Conservation (phyloP, 352 stramenopile genomes). For the Pythium phragmiticola region DNA sequence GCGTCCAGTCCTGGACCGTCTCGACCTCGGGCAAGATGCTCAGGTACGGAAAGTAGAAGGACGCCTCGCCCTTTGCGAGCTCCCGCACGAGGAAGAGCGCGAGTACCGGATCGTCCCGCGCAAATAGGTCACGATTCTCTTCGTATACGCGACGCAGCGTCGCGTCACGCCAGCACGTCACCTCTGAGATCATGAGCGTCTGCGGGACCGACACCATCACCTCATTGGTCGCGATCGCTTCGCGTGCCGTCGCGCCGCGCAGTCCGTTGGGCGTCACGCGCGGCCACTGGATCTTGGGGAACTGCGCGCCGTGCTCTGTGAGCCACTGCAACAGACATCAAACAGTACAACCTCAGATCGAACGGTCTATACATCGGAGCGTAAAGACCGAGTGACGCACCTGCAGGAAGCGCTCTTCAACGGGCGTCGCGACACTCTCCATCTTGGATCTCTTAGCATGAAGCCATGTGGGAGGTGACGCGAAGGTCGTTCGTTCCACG, state of each 20-base stretch:
- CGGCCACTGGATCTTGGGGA: slow-evolving; percentile 83
- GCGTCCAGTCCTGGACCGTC: slow-evolving; percentile 82
- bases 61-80: slow-evolving; percentile 49
- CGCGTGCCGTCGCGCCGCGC: slow-evolving; percentile 54
- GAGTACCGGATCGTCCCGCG: slow-evolving; percentile 80
- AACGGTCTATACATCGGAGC: background rate
- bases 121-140: slow-evolving; percentile 63
- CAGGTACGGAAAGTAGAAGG: slow-evolving; percentile 89
- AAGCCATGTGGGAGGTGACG: slow-evolving; percentile 14
- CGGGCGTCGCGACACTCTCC: slow-evolving; percentile 12
- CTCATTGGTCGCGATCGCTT: slow-evolving; percentile 55
- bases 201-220: slow-evolving; percentile 67
- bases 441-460: slow-evolving; percentile 1
- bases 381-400: slow-evolving; percentile 10
- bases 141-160: slow-evolving; percentile 45
- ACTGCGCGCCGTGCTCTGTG: slow-evolving; percentile 56
- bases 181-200: slow-evolving; percentile 74
- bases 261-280: slow-evolving; percentile 41
- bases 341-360: too few species aligned
- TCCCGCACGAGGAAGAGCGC: slow-evolving; percentile 85
- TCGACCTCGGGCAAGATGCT: slow-evolving; percentile 74
- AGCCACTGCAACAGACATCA: slow-evolving; percentile 49
- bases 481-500: slow-evolving; percentile 4
- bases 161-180: slow-evolving; percentile 50
- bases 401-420: slow-evolving; percentile 53